Conservation (phyloP, 768 basidiomycete genomes). For the Mycena haematopus region DNA sequence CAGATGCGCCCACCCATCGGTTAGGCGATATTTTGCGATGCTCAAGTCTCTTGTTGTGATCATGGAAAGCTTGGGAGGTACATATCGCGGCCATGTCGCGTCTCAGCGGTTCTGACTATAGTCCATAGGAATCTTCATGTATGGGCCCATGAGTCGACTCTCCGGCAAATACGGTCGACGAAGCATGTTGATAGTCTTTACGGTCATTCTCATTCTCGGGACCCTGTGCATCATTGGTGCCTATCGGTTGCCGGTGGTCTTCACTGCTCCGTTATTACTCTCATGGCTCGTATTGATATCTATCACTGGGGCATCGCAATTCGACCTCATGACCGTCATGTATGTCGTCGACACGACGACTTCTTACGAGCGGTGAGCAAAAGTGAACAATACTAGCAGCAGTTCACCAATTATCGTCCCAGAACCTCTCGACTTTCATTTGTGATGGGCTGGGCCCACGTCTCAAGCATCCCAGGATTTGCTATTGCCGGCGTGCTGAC, state of each 20-base stretch:
- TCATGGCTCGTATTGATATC: slow-evolving; percentile 9
- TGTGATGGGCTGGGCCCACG: slow-evolving; percentile 11
- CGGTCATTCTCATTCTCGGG: not conserved
- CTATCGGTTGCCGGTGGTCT: not conserved
- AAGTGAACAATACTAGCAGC: no score
- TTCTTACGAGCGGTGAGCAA: not conserved
- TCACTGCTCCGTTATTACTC: slow-evolving; percentile 5
- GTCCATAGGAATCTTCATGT: slow-evolving; percentile 4
- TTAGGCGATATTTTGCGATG: slow-evolving; percentile 4
- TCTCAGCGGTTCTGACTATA: not conserved
- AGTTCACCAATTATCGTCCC: not conserved
- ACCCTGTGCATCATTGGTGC: slow-evolving; percentile 8
- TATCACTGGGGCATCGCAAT: slow-evolving; percentile 1
- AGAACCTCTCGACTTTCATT: slow-evolving; percentile 7
- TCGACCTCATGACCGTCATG: slow-evolving; percentile 9
- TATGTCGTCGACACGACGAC: slow-evolving; percentile 11
- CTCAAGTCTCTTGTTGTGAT: not conserved
- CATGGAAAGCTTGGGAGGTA: slow-evolving; percentile 6
- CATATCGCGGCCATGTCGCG: no score
- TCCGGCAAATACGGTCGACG: slow-evolving; percentile 12
- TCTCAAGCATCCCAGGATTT: slow-evolving; percentile 4
- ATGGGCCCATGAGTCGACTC: slow-evolving; percentile 3
- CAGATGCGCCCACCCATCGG: slow-evolving; percentile 7
- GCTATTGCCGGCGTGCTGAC: slow-evolving; percentile 9
- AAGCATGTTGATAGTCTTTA: slow-evolving; percentile 1